phyloP scores from a whole-genome alignment of 2,329 filamentous ascomycete genomes.

The Colletotrichum coccodes region DNA sequence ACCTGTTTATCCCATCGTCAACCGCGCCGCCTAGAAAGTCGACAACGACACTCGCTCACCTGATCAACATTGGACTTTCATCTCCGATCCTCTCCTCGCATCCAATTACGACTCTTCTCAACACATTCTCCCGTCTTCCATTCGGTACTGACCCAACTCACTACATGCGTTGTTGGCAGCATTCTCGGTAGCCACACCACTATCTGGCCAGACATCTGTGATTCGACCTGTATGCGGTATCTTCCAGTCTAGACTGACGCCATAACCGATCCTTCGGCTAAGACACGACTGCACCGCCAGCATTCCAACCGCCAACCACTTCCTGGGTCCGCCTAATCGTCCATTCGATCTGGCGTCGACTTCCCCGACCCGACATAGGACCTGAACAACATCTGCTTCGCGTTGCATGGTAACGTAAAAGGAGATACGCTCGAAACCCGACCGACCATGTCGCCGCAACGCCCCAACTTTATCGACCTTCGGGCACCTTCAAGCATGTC shows the following conservation, averaged over 20 bases:
- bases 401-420: conserved; percentile 22
- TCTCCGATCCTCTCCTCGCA: neutral
- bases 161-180: conserved; percentile 27
- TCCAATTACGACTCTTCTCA: neutral
- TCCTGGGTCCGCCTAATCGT: conserved; percentile 1
- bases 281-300: conserved; percentile 33
- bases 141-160: conserved; percentile 37
- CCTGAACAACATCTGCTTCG: neutral
- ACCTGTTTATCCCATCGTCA: conserved; percentile 1
- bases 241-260: conserved; percentile 34
- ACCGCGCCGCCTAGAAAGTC: conserved; percentile 3
- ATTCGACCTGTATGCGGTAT: conserved; percentile 21
- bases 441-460: conserved; percentile 58
- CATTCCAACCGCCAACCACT: conserved; percentile 31
- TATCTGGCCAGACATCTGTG: conserved; percentile 16
- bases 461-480: conserved; percentile 69
- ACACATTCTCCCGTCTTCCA: neutral
- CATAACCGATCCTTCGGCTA: conserved; percentile 34
- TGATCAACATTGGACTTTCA: neutral
- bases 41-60: conserved; percentile 23
- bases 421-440: conserved; percentile 11
- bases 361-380: neutral
- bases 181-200: conserved; percentile 30
- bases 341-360: conserved; percentile 9
- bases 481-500: conserved; percentile 61